A percentile compares a stretch with the other conserved stretches of the same genome.
These are phyloP conservation scores for Penicillium verhagenii DNA, from an alignment of 495 filamentous ascomycete species.

Conservation along the genomic window DNA sequence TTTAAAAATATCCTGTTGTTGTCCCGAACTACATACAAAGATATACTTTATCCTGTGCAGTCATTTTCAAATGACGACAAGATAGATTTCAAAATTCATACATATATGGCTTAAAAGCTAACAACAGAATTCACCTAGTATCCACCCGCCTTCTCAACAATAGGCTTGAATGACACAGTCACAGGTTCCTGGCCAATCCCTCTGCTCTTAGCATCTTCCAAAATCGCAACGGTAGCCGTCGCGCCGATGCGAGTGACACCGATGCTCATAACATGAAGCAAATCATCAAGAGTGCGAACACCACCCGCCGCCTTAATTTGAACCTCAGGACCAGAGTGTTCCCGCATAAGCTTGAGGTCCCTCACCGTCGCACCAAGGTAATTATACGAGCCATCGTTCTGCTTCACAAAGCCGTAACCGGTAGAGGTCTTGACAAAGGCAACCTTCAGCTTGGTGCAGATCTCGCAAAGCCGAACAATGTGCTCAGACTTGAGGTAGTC, in stretches of 20 bases:
- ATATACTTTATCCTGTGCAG: too few species aligned
- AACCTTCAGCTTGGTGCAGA: conserved; percentile 47
- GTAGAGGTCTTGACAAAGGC: conserved; percentile 59
- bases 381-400: conserved; percentile 46
- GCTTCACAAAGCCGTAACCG: conserved; percentile 58
- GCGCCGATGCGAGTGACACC: conserved; percentile 50
- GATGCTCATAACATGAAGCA: conserved; percentile 36
- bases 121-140: too few species aligned
- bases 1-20: too few species aligned
- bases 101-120: too few species aligned
- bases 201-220: conserved; percentile 51
- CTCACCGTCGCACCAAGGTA: conserved; percentile 50
- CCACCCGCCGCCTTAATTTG: conserved; percentile 59
- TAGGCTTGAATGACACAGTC: conserved; percentile 27
- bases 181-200: conserved; percentile 45
- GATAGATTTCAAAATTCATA: too few species aligned
- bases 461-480: conserved; percentile 48
- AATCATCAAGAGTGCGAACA: conserved; percentile 38
- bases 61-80: too few species aligned
- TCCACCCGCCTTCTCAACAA: conserved; percentile 22
- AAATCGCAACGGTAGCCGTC: conserved; percentile 51
- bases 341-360: conserved; percentile 54
- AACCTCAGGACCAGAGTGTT: conserved; percentile 40
- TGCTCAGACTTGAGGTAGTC: conserved; percentile 48
- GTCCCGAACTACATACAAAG: too few species aligned